Evolutionary conservation across 129 eudicot genomes (phyloP).

Genomic region (Tanacetum coccineum): DNA sequence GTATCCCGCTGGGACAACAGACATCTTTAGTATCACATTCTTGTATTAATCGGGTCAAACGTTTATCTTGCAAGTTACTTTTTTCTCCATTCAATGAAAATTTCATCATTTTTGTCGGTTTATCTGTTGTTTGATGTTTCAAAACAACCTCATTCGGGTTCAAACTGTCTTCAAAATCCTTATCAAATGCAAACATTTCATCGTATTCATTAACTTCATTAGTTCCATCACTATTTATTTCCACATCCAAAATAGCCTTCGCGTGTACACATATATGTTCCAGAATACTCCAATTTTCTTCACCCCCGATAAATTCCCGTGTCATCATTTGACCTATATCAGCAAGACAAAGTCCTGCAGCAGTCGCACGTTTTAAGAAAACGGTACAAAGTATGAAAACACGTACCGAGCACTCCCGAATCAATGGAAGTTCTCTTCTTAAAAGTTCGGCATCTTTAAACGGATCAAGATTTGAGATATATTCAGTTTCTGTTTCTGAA

Average conservation of each 20-base stretch:
- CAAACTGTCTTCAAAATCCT: conserved; percentile 34
- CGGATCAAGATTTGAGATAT: conserved; percentile 73
- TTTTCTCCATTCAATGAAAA: conserved; percentile 28
- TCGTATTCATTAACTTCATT: conserved; percentile 36
- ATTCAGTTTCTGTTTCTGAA: conserved; percentile 71
- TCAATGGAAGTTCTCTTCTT: conserved; percentile 60
- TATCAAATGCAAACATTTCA: conserved; percentile 53
- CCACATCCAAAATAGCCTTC: conserved; percentile 31
- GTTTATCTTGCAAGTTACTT: conserved; percentile 28
- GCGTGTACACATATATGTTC: conserved; percentile 64
- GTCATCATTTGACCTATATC: conserved; percentile 98
- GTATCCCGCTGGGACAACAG: conserved; percentile 21
- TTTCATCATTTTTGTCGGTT: conserved; percentile 46
- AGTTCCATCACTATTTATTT: conserved; percentile 17
- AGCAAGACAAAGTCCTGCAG: conserved; percentile 74
- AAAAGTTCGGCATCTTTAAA: conserved; percentile 80
- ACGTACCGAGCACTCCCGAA: conserved; percentile 81
- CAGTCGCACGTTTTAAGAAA: conserved; percentile 67
- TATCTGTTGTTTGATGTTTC: conserved; percentile 23
- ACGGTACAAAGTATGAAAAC: conserved; percentile 77
- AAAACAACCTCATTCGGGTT: conserved; percentile 19
- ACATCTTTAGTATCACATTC: conserved; percentile 30
- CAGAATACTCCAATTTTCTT: conserved; percentile 66
- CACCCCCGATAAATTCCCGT: conserved; percentile 69
- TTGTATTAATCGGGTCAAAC: conserved; percentile 21